A percentile compares a stretch with the other conserved stretches of the same genome.
Evolutionary conservation across 768 basidiomycete species (phyloP).

Genomic region (Termitomyces sp.): DNA sequence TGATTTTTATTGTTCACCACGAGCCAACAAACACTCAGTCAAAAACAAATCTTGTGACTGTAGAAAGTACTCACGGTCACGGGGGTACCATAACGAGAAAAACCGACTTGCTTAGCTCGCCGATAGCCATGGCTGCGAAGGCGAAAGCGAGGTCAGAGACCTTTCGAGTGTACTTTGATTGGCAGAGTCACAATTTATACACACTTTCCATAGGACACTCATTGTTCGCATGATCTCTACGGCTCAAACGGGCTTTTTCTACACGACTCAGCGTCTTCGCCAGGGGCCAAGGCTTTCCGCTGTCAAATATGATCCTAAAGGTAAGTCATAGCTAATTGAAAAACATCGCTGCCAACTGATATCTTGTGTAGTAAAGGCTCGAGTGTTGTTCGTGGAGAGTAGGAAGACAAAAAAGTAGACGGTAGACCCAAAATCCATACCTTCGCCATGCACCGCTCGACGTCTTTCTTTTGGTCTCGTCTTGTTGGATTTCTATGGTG

Average conservation of each 20-base stretch:
- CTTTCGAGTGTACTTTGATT: not conserved
- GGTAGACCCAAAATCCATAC: not conserved
- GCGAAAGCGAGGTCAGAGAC: slow-evolving; percentile 50
- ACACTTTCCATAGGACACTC: slow-evolving; percentile 45
- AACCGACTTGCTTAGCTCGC: not conserved
- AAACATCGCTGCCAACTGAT: not conserved
- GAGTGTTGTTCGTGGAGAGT: slow-evolving; percentile 77
- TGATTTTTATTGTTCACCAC: too few species aligned
- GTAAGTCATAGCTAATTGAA: slow-evolving; percentile 35
- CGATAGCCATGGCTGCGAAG: slow-evolving; percentile 50
- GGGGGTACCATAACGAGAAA: not conserved
- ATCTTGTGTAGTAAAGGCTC: slow-evolving; percentile 45
- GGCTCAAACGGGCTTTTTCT: slow-evolving; percentile 89
- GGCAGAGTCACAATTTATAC: not conserved
- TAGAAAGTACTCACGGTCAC: not conserved
- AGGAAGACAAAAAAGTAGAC: slow-evolving; percentile 60
- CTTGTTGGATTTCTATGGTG: not conserved
- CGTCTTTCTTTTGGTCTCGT: not conserved
- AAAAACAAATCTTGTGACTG: too few species aligned
- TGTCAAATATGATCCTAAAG: slow-evolving; percentile 89
- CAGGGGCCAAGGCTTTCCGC: slow-evolving; percentile 74
- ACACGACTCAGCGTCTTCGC: slow-evolving; percentile 74
- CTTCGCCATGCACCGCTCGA: not conserved
- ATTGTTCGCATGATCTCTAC: slow-evolving; percentile 88
- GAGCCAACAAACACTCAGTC: too few species aligned